Conservation (phyloP, 129 eudicot genomes). For the Glebionis coronaria region DNA sequence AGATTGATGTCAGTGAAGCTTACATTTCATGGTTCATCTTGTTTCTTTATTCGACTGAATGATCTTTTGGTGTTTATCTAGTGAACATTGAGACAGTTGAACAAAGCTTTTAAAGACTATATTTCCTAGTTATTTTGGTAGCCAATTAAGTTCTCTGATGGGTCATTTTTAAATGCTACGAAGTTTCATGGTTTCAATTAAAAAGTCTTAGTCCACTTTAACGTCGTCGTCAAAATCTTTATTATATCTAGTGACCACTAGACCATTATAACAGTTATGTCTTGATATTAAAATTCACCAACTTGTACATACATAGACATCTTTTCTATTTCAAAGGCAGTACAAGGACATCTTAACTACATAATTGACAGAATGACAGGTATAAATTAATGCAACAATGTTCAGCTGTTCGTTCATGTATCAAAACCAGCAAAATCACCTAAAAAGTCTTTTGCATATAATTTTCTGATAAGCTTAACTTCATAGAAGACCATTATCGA, state of each 20-base stretch:
- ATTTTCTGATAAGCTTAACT: too few relatives aligned
- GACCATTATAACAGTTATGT: too few relatives aligned
- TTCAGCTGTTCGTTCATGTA: neutral
- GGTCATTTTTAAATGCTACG: neutral
- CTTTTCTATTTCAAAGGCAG: too few relatives aligned
- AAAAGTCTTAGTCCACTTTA: neutral
- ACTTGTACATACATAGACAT: too few relatives aligned
- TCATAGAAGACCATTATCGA: too few relatives aligned
- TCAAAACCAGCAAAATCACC: neutral
- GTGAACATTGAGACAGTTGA: neutral
- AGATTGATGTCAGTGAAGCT: neutral
- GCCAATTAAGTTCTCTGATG: neutral
- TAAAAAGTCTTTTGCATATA: neutral
- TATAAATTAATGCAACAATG: neutral
- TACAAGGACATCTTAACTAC: too few relatives aligned
- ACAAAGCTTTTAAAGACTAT: neutral
- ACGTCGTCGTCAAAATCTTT: neutral
- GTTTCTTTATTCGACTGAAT: neutral
- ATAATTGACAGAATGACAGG: too few relatives aligned
- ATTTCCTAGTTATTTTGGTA: neutral
- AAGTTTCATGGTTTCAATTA: neutral
- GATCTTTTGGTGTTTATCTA: neutral
- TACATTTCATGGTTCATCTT: slow-evolving; percentile 1
- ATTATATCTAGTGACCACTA: too few relatives aligned
- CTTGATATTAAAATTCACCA: neutral